Evolutionary conservation across 176 grass and related monocot genomes (phyloP), one percentile per base, ranked within the genome.

Genomic region (Musa itinerans): DNA sequence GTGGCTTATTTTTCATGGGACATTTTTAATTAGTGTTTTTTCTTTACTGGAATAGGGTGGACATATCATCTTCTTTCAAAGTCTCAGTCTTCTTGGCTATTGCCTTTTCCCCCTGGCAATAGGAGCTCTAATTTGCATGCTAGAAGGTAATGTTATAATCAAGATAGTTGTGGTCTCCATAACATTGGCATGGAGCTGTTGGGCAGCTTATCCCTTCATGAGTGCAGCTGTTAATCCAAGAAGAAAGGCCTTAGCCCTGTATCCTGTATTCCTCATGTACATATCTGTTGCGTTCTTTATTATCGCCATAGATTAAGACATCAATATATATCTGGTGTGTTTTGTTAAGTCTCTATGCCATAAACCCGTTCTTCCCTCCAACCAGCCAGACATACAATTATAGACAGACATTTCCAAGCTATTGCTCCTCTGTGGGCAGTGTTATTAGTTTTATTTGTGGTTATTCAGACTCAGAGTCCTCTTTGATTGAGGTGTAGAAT

Each of bases 151-250:
- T 87, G 86, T 89, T 62, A 89, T 99, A 74, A 54, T 99, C 20
- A 99, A 94, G 85, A 86, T 92, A 51, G 65, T 95, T 0, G 89
- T 99, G 12, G 96, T 99, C 75, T 82, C 83, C 7, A 48, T 99
- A 54, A 81, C 96, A 71, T 74, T 99, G 77, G 84, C 90, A 25
- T 99, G 96, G 96, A 99, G 96, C 78, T 95, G 91, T 52, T 99
- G 96, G 96, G 96, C 96, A 52, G 96, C 96, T 2, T 99, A 99
- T 83, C 96, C 96, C 1, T 99, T 99, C 84, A 99, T 99, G 96
- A 99, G 96, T 68, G 91, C 89, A 59, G 96, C 96, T 24, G 91
- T 99, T 59, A 92, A 89, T 82, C 91, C 89, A 80, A 92, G 96
- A 75, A 90, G 96, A 83, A 99, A 99, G 74, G 96, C 91, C 78